Base-by-base conservation (phyloP, 2,329 filamentous ascomycete species). In the Aspergillus oerlinghausenensis region DNA sequence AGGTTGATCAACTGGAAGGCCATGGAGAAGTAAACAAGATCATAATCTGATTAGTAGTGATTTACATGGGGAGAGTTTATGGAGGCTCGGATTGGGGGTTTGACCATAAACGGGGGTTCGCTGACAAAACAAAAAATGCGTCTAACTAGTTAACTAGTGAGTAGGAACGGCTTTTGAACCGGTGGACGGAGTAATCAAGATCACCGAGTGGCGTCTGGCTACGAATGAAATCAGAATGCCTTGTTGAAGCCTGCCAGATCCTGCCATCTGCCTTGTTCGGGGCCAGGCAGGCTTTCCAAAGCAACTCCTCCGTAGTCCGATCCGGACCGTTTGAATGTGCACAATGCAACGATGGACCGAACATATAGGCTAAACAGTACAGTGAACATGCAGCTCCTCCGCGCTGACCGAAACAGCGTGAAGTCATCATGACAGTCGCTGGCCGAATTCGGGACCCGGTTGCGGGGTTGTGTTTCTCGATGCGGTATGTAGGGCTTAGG, bases 81-180 rank as follows among this genome's bases (percentile, higher is more conserved):
- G 50, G 50, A 51, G 49, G 35, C 53, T 45, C 43, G 48, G 50
- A 29, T 53, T 32, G 29, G 38, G 52, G 49, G 48, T 52, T 57
- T 50, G 43, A 50, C 29, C 58, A 49, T 56, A 29, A 57, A 49
- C 61, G 66, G 65, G 63, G 63, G 61, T 55, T 64, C 47, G 68
- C 68, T 70, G 68, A 70, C 68, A 70, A 70, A 70, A 63, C 52
- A 55, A 51, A 38, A 38, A 29, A 35, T 59, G 43, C 14, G 43
- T 14, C 23, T 47, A 45, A 21, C 23, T 45, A 47, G 43, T n/a
- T n/a, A n/a, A n/a, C 4, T 21, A 29, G 10, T 10, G 21, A 11
- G 10, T 29, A 1, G 5, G 1, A 26, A 45, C 19, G 19, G 19
- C 21, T 25, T 45, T 6, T 21, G 19, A 23, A 14, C 19, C 43